phyloP scores from a whole-genome alignment of 2,329 filamentous ascomycete species.

The Parastagonospora nodorum region DNA sequence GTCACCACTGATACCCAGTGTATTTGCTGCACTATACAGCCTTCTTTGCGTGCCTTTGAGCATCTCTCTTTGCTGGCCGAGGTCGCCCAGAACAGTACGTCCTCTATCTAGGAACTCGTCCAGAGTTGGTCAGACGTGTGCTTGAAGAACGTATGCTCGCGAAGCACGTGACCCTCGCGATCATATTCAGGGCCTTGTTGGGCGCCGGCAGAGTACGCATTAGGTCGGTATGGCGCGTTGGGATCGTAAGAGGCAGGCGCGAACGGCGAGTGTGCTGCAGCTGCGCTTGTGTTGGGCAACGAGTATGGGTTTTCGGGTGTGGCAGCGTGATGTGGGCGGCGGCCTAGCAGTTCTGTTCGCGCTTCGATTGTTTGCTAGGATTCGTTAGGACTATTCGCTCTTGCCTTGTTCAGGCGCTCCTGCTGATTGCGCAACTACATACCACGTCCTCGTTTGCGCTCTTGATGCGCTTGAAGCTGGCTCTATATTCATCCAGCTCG shows the following conservation, averaged over 20 bases:
- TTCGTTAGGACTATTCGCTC: slow-evolving; percentile 7
- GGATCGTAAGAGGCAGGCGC: slow-evolving; percentile 37
- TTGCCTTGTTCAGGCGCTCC: not conserved
- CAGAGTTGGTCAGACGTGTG: slow-evolving; percentile 80
- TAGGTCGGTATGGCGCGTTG: slow-evolving; percentile 44
- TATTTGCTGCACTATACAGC: slow-evolving; percentile 92
- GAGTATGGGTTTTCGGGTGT: slow-evolving; percentile 94
- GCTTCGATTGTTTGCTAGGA: slow-evolving; percentile 65
- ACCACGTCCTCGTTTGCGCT: slow-evolving; percentile 75
- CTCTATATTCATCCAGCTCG: slow-evolving; percentile 80
- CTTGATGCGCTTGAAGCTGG: slow-evolving; percentile 78
- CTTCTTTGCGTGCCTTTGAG: slow-evolving; percentile 91
- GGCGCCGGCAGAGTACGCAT: slow-evolving; percentile 47
- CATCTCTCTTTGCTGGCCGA: slow-evolving; percentile 90
- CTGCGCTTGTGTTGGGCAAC: slow-evolving; percentile 22
- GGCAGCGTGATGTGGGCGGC: slow-evolving; percentile 76
- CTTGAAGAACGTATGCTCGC: slow-evolving; percentile 86
- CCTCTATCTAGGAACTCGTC: slow-evolving; percentile 95
- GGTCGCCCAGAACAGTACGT: slow-evolving; percentile 84
- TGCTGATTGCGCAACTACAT: slow-evolving; percentile 24
- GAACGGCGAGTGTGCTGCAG: slow-evolving; percentile 35
- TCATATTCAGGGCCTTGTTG: slow-evolving; percentile 59
- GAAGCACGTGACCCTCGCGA: slow-evolving; percentile 80
- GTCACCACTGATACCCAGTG: slow-evolving; percentile 88
- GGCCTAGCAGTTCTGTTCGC: slow-evolving; percentile 80